phyloP scores from a whole-genome alignment of 2,329 filamentous ascomycete species.

The Stylonectria norvegica region DNA sequence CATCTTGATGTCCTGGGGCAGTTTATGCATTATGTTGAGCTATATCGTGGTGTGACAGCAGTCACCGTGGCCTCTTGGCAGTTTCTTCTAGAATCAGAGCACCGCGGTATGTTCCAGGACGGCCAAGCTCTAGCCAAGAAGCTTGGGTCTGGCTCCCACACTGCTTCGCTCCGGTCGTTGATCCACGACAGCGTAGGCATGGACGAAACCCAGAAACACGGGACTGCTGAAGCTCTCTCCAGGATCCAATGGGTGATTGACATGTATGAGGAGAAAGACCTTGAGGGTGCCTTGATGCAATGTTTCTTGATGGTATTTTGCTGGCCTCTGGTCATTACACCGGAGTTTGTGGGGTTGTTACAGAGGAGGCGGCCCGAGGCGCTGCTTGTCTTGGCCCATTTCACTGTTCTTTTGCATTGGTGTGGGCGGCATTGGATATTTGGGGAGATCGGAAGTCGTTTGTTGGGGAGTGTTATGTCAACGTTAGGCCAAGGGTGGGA shows the following conservation, averaged over 20 bases:
- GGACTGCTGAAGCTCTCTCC: not conserved
- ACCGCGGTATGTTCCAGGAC: not conserved
- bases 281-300: not conserved
- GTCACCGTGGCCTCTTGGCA: not conserved
- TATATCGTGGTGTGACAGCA: conserved; percentile 1
- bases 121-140: not conserved
- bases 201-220: conserved; percentile 1
- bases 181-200: conserved; percentile 2
- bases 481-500: conserved; percentile 5
- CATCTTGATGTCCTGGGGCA: not conserved
- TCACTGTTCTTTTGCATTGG: conserved; percentile 1
- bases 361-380: conserved; percentile 2
- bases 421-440: conserved; percentile 3
- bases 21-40: conserved; percentile 2
- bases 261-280: not conserved
- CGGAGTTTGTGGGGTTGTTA: not conserved
- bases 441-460: not conserved
- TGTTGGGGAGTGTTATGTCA: not conserved
- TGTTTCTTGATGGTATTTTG: not conserved
- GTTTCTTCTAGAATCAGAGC: conserved; percentile 3
- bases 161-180: not conserved
- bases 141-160: not conserved
- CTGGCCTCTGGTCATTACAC: conserved; percentile 1
- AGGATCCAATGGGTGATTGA: conserved; percentile 4
- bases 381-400: conserved; percentile 2